Evolutionary conservation across 768 basidiomycete genomes (phyloP).

Genomic region (Serendipita indica): DNA sequence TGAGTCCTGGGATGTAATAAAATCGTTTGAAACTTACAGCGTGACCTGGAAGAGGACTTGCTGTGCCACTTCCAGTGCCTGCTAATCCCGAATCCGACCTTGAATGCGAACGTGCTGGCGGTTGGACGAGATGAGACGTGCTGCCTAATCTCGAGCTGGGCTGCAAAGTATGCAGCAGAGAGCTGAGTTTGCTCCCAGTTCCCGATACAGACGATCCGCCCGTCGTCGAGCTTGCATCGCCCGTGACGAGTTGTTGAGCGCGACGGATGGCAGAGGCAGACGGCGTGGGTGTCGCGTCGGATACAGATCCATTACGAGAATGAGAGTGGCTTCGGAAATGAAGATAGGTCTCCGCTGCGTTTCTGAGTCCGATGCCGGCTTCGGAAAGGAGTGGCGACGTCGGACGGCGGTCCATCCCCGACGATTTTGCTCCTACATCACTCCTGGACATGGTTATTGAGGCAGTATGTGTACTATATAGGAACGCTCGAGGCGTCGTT

Average conservation of each 20-base stretch:
- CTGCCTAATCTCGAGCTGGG: neutral
- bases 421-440: neutral
- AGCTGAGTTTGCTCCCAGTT: neutral
- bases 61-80: neutral
- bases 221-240: neutral
- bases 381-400: conserved; percentile 1
- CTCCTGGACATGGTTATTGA: too few relatives aligned
- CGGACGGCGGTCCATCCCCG: neutral
- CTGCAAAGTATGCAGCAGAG: neutral
- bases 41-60: neutral
- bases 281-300: neutral
- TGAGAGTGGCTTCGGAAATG: neutral
- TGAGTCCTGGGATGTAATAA: neutral
- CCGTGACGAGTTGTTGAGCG: neutral
- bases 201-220: too few relatives aligned
- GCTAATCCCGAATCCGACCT: neutral
- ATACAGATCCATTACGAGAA: neutral
- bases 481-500: too few relatives aligned
- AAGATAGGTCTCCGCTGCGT: neutral
- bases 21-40: neutral
- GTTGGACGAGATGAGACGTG: neutral
- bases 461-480: too few relatives aligned
- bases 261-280: neutral
- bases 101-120: neutral
- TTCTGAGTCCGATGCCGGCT: neutral